These are phyloP conservation scores for Angomonas ambiguus DNA, from an alignment of 208 protist species.

Conservation along the genomic window DNA sequence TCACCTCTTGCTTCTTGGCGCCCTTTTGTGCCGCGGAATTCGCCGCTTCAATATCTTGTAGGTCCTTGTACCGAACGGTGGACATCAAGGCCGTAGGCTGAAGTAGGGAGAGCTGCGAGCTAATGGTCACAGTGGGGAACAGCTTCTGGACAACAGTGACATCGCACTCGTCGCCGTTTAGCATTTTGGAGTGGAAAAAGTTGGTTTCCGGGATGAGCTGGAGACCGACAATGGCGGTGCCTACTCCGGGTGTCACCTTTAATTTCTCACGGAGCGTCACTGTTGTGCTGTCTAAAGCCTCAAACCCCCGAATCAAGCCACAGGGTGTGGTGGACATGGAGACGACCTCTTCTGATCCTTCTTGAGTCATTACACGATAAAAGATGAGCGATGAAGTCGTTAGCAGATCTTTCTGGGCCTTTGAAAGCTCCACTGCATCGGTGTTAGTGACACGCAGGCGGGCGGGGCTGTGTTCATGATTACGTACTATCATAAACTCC, in stretches of 20 bases:
- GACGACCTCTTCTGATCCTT: slow-evolving; percentile 11
- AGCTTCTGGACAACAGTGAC: slow-evolving; percentile 66
- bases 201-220: slow-evolving; percentile 77
- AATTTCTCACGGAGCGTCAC: slow-evolving; percentile 73
- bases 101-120: slow-evolving; percentile 37
- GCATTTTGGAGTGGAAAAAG: slow-evolving; percentile 85
- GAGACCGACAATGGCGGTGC: slow-evolving; percentile 52
- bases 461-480: slow-evolving; percentile 32
- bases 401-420: slow-evolving; percentile 39
- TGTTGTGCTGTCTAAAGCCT: slow-evolving; percentile 63
- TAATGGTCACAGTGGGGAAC: slow-evolving; percentile 68
- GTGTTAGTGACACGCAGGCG: slow-evolving; percentile 34
- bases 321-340: slow-evolving; percentile 67
- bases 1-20: slow-evolving; percentile 19
- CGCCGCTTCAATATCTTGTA: slow-evolving; percentile 28
- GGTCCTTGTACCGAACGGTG: slow-evolving; percentile 71
- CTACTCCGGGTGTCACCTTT: slow-evolving; percentile 45
- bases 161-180: slow-evolving; percentile 82
- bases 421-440: slow-evolving; percentile 27
- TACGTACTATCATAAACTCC: slow-evolving; percentile 52
- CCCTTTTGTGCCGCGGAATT: slow-evolving; percentile 4
- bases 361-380: slow-evolving; percentile 55
- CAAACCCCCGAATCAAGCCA: slow-evolving; percentile 81
- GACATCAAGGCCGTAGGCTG: slow-evolving; percentile 25
- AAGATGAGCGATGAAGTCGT: slow-evolving; percentile 48